Evolutionary conservation across 208 protist genomes (phyloP).

Genomic region (Leptomonas seymouri): DNA sequence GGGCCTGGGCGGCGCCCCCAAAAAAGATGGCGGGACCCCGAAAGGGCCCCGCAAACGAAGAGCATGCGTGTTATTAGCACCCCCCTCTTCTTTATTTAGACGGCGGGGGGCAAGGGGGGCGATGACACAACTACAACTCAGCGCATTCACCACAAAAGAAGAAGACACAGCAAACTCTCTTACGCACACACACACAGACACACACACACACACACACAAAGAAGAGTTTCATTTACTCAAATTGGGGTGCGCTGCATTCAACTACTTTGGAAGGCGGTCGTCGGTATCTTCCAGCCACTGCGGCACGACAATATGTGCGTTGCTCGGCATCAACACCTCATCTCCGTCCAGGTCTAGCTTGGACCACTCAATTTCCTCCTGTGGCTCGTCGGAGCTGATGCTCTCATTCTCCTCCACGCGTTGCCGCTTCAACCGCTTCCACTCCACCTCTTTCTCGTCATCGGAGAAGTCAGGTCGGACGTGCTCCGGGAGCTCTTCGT

Average conservation of each 20-base stretch:
- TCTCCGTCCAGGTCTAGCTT: slow-evolving; percentile 38
- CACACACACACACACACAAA: too few species aligned
- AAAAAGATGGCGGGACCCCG: too few species aligned
- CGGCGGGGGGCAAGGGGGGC: too few species aligned
- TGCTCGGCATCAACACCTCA: background rate
- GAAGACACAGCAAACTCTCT: background rate
- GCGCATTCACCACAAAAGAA: background rate
- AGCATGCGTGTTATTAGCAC: too few species aligned
- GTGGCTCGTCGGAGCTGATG: slow-evolving; percentile 48
- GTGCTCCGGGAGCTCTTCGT: slow-evolving; percentile 83
- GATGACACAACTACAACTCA: too few species aligned
- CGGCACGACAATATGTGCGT: slow-evolving; percentile 21
- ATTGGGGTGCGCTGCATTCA: background rate
- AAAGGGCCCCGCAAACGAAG: too few species aligned
- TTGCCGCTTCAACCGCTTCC: slow-evolving; percentile 68
- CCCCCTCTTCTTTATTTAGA: too few species aligned
- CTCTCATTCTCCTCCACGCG: slow-evolving; percentile 28
- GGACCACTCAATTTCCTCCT: slow-evolving; percentile 45
- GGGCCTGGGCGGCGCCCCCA: too few species aligned
- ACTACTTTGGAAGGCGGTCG: background rate
- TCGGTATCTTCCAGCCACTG: slow-evolving; percentile 22
- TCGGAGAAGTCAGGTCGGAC: slow-evolving; percentile 89
- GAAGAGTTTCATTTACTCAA: background rate
- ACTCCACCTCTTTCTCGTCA: slow-evolving; percentile 82
- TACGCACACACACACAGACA: too few species aligned